Evolutionary conservation across 2,329 filamentous ascomycete species (phyloP).

Genomic region (Ophiostoma sp.): DNA sequence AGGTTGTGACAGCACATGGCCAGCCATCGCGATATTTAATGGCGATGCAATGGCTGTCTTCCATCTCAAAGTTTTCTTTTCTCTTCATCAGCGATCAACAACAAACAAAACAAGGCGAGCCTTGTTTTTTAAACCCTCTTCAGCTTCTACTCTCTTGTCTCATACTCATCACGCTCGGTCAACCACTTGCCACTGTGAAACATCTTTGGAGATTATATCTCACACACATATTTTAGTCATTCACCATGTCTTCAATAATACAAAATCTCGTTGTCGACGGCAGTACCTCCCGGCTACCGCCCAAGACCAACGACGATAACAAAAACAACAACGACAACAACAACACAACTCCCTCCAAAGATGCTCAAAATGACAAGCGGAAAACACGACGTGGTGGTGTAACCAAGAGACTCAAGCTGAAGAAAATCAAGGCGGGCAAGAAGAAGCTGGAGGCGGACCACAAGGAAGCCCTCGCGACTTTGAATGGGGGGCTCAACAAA

Average conservation of each 20-base stretch:
- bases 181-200: neutral
- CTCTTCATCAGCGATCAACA: neutral
- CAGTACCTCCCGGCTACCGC: neutral
- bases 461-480: neutral
- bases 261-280: neutral
- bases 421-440: neutral
- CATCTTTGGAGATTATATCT: neutral
- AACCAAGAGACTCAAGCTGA: neutral
- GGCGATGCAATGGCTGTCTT: neutral
- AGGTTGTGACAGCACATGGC: neutral
- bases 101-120: neutral
- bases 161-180: neutral
- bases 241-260: neutral
- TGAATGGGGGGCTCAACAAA: neutral
- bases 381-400: neutral
- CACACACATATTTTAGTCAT: neutral
- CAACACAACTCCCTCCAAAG: neutral
- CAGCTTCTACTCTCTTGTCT: neutral
- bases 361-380: neutral
- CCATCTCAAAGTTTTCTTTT: neutral
- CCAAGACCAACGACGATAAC: neutral
- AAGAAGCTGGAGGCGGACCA: neutral
- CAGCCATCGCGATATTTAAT: neutral
- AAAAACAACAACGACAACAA: too few species aligned
- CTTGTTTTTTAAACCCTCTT: neutral